phyloP scores from a whole-genome alignment of 768 basidiomycete genomes.

The Amanita rubescens region DNA sequence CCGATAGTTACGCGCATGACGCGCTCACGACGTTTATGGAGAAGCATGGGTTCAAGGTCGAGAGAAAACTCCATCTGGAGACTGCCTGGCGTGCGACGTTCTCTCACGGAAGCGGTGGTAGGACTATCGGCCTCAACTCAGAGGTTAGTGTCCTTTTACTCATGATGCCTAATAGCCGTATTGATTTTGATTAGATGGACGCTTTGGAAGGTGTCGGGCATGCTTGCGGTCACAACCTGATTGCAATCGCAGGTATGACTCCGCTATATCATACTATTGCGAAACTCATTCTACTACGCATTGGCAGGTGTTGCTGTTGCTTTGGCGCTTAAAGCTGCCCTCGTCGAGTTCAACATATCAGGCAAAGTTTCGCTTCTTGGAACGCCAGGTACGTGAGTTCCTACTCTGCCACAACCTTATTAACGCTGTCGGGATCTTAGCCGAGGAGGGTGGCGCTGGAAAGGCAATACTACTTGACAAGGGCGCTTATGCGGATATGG shows the following conservation, averaged over 20 bases:
- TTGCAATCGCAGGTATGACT: constrained; percentile 50
- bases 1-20: constrained; percentile 60
- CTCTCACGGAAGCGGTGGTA: constrained; percentile 55
- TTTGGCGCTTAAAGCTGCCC: constrained; percentile 54
- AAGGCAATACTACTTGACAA: constrained; percentile 63
- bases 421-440: constrained; percentile 30
- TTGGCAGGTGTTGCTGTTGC: constrained; percentile 60
- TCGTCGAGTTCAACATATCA: constrained; percentile 53
- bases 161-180: neutral
- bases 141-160: constrained; percentile 40
- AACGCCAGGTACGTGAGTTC: constrained; percentile 61
- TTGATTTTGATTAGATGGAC: constrained; percentile 41
- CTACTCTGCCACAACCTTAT: neutral
- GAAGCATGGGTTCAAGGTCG: constrained; percentile 58
- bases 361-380: constrained; percentile 70
- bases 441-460: constrained; percentile 74
- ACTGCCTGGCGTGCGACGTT: constrained; percentile 76
- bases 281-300: too few species aligned
- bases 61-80: constrained; percentile 49
- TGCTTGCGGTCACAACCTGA: constrained; percentile 80
- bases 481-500: constrained; percentile 73
- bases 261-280: neutral
- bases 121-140: constrained; percentile 72
- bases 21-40: constrained; percentile 60
- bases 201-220: constrained; percentile 57